Percentiles rank a stretch among this genome's conserved stretches.
phyloP scores from a whole-genome alignment of 1,284 basidiomycete species.

The Trichosporon coremiiforme region DNA sequence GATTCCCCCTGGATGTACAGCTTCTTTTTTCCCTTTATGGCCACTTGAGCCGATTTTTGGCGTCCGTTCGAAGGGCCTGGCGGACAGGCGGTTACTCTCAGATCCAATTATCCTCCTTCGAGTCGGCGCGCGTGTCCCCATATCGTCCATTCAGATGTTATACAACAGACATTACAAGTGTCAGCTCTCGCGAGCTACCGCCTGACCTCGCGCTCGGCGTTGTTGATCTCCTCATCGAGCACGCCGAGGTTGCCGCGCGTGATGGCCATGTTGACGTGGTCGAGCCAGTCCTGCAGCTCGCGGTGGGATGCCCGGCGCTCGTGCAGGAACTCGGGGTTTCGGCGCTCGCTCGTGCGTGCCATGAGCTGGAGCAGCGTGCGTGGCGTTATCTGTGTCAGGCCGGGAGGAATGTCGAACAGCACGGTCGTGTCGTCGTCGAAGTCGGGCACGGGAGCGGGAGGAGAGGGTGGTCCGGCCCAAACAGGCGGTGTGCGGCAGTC shows the following conservation, averaged over 20 bases:
- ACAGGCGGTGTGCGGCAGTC: neutral
- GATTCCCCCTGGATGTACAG: slow-evolving; percentile 24
- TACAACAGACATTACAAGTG: no score
- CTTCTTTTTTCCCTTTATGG: neutral
- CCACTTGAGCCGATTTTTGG: slow-evolving; percentile 5
- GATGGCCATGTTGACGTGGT: neutral
- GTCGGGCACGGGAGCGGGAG: neutral
- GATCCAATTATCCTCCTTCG: no score
- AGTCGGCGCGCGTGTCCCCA: neutral
- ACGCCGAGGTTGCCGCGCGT: neutral
- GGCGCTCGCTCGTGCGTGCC: neutral
- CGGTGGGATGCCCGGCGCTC: neutral
- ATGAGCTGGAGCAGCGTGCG: neutral
- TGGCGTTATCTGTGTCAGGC: neutral
- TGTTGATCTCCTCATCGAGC: neutral
- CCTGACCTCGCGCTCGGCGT: neutral
- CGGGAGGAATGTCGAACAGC: neutral
- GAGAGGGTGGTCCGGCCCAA: neutral
- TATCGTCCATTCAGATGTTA: no score
- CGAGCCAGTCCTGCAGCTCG: neutral
- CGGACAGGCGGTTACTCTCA: no score
- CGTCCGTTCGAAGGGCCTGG: neutral
- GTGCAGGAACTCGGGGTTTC: neutral
- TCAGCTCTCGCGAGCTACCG: neutral
- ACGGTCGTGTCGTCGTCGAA: neutral